phyloP scores from a whole-genome alignment of 225 moss, liverwort and hornwort species.

The Rhytidiadelphus loreus region DNA sequence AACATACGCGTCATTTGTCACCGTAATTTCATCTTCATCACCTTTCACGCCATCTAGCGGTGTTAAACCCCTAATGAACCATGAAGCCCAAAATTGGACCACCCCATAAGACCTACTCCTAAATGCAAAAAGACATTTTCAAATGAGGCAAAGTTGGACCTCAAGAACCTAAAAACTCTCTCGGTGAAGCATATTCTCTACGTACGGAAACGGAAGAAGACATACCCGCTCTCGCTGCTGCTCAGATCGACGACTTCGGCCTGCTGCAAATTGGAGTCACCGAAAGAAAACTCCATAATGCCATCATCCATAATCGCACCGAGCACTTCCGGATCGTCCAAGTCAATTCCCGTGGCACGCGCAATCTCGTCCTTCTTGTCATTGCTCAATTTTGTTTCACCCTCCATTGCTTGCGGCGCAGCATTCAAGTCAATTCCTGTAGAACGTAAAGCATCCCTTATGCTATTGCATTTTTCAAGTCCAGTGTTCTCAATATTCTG shows the following conservation, averaged over 20 bases:
- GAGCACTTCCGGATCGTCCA: not conserved
- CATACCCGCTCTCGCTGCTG: conserved; percentile 21
- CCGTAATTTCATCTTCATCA: not conserved
- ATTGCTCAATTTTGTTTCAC: not conserved
- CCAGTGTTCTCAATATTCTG: not conserved
- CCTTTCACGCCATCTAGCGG: not conserved
- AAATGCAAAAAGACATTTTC: not conserved
- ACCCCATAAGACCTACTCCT: not conserved
- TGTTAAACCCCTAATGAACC: not conserved
- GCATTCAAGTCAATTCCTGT: not conserved
- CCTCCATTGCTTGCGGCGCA: not conserved
- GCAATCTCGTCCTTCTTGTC: not conserved
- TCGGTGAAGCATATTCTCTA: not conserved
- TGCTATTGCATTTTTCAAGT: not conserved
- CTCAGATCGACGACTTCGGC: not conserved
- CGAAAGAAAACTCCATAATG: not conserved
- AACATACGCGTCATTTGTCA: not conserved
- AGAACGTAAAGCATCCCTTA: not conserved
- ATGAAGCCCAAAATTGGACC: not conserved
- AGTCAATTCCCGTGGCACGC: not conserved
- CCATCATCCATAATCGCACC: not conserved
- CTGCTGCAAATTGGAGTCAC: not conserved
- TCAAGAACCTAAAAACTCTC: not conserved
- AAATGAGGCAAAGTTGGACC: not conserved
- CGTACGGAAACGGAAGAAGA: not conserved